Evolutionary conservation across 2,329 filamentous ascomycete species (phyloP), one percentile per base, ranked within the genome.

Genomic region (Botrytis paeoniae): DNA sequence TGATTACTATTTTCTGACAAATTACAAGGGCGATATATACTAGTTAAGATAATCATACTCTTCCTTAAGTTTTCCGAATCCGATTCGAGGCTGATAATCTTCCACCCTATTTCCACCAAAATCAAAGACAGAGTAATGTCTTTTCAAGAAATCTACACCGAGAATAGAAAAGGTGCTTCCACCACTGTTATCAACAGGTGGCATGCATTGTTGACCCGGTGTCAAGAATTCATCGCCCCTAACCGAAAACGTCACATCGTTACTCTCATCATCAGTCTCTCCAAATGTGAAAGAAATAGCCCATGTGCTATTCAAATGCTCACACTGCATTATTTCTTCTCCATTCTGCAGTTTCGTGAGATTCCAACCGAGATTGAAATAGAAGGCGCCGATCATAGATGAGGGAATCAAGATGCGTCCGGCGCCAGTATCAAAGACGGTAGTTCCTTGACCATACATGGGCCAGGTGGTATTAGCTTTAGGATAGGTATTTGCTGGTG

Each of bases 381-480:
- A 73, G 1, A 73, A 32, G 12, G 63, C 54, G 7, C n/a, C 65
- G 51, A 70, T 8, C 22, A 59, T 41, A 2, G 7, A 18, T 1
- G 12, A n/a, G 5, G 71, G 71, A 14, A 73, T 25, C 2, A 39
- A 35, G 54, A 73, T 73, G 10, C 35, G 8, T 22, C 71, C 71
- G 9, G 54, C 54, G 18, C 71, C 71, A 10, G 71, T 70, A 16
- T 73, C 71, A 41, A 73, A 73, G 9, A 73, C 71, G 14, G 64
- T 1, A 9, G 22, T n/a, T 18, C 69, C 69, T 1, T 6, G 0
- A 14, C 41, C 59, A 32, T 51, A 60, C 20, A 59, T 10, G 14
- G 25, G 16, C 64, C 65, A 70, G 20, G 64, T 41, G 20, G 32
- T 69, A 20, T 70, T 68, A 3, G 25, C 4, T 10, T 29, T 35